Evolutionary conservation across 108 stramenopile species (phyloP), one percentile per base, ranked within the genome.

Genomic region (Hondaea fermentalgiana): DNA sequence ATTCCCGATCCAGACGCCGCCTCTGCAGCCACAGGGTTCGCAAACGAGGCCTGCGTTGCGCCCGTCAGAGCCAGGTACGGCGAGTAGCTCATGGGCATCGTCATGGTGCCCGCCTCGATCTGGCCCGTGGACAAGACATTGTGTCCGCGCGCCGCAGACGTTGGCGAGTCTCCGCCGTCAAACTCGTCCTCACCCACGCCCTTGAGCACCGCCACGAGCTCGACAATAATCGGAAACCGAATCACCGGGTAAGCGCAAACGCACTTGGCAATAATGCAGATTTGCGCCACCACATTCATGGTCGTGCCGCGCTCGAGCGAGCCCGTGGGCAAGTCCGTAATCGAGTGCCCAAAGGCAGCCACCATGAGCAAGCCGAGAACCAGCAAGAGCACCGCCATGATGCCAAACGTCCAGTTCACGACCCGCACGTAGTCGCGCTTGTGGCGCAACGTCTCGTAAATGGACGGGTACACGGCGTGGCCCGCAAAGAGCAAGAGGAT

Each of bases 401-500:
- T 45, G 51, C 45, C 51, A 53, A 83, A 83, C 10, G 76, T 83
- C 76, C 76, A 83, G 51, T 83, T 83, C 45, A 83, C 76, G 25
- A 83, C 76, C 25, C 49, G 19, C 49, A 53, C 28, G 4, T 83
- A 83, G 51, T 83, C 49, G 51, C 51, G 49, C 51, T 83, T 83
- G 76, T 83, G 45, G 19, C 51, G 49, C 12, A 83, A 23, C 23
- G 45, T 83, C 49, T 83, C 49, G 76, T 83, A 53, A 45, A 83
- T 83, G 10, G 76, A 83, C 12, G 76, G 76, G 23, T 83, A 83
- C 45, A 83, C 76, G 28, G 76, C 76, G 51, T 83, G 76, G 2
- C 76, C 76, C 10, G 76, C 76, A 53, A 83, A 83, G 76, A 83
- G 76, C 49, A 83, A 23, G 16, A 83, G n/a, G 51, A 83, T 83